phyloP scores from a whole-genome alignment of 495 filamentous ascomycete species.

The Lepraria neglecta region DNA sequence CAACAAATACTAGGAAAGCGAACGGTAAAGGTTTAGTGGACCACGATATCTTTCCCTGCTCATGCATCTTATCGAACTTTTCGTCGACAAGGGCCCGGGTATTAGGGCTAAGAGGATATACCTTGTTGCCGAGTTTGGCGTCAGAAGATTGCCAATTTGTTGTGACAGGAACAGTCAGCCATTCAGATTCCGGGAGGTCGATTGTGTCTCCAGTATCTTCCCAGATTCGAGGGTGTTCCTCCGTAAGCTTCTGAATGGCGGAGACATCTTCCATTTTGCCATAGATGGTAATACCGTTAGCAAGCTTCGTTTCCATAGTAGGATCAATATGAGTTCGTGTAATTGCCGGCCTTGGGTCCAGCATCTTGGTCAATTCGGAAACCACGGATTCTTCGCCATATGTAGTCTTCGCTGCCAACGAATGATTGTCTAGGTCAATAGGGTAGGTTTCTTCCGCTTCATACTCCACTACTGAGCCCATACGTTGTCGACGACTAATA shows the following conservation, averaged over 20 bases:
- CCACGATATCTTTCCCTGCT: not conserved
- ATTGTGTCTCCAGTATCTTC: not conserved
- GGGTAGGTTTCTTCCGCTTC: not conserved
- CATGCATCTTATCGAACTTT: not conserved
- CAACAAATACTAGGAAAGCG: not conserved
- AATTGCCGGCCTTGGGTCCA: not conserved
- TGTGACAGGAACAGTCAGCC: not conserved
- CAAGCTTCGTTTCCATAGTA: not conserved
- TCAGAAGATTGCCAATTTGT: not conserved
- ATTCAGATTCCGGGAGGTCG: not conserved
- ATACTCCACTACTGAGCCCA: not conserved
- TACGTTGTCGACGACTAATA: not conserved
- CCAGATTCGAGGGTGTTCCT: not conserved
- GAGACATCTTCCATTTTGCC: not conserved
- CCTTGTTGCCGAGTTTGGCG: not conserved
- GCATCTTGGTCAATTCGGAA: not conserved
- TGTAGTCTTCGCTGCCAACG: not conserved
- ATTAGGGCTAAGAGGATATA: not conserved
- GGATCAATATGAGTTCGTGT: not conserved
- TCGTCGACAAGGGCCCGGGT: not conserved
- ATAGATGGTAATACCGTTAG: not conserved
- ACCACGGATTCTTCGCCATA: too few relatives aligned
- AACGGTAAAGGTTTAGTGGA: not conserved
- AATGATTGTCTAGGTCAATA: not conserved
- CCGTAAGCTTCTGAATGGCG: not conserved